Conservation (phyloP, 2,329 filamentous ascomycete species). For the Tolypocladium album region DNA sequence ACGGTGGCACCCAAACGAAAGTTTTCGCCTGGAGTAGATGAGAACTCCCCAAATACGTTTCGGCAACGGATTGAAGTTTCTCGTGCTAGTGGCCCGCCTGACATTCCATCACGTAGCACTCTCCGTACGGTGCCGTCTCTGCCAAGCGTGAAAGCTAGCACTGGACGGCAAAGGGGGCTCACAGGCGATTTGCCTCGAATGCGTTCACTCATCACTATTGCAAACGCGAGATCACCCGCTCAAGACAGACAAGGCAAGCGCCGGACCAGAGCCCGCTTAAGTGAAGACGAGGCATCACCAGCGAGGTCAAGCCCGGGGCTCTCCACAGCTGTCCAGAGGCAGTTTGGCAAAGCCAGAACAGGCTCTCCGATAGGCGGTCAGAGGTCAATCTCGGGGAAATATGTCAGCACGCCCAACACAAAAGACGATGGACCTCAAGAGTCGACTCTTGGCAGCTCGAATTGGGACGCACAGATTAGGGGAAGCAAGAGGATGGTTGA, state of each 20-base stretch:
- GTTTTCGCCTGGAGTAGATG: neutral
- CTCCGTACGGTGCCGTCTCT: conserved; percentile 15
- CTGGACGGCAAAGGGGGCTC: neutral
- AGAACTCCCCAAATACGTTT: conserved; percentile 5
- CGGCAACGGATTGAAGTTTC: neutral
- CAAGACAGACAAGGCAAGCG: conserved; percentile 11
- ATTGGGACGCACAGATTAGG: conserved; percentile 21
- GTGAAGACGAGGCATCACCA: conserved; percentile 10
- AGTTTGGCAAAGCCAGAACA: conserved; percentile 2
- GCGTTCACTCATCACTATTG: conserved; percentile 14
- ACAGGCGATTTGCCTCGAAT: conserved; percentile 7
- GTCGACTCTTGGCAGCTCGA: neutral
- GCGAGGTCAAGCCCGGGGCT: conserved; percentile 19
- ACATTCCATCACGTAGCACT: conserved; percentile 5
- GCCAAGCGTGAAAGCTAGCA: conserved; percentile 5
- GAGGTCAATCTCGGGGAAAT: neutral
- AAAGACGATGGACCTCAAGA: neutral
- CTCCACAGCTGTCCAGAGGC: conserved; percentile 7
- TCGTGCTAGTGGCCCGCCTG: neutral
- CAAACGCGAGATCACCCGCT: conserved; percentile 5
- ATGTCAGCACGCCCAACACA: neutral
- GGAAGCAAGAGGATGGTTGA: conserved; percentile 44
- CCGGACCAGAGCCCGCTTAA: conserved; percentile 8
- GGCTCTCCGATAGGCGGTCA: neutral
- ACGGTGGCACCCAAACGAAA: neutral